Evolutionary conservation across 208 protist species (phyloP).

Genomic region (Acanthamoeba triangularis): DNA sequence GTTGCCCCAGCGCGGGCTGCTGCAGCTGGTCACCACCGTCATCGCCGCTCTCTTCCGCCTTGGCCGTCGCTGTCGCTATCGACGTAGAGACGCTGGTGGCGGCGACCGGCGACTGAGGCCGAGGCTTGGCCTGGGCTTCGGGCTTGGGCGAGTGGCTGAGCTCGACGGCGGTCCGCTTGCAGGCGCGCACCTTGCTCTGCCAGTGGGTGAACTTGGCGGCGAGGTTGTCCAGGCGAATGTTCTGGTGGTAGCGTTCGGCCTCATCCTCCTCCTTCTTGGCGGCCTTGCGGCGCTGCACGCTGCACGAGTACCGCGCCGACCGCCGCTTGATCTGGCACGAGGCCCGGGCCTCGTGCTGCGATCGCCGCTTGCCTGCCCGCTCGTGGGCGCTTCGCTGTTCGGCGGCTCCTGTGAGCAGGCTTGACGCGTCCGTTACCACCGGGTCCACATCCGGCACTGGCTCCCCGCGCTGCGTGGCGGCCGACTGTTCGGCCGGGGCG

Average conservation of each 20-base stretch:
- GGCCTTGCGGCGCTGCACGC: neutral
- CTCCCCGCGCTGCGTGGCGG: neutral
- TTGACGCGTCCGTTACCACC: too few species aligned
- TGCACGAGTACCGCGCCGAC: neutral
- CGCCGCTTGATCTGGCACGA: neutral
- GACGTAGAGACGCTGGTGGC: neutral
- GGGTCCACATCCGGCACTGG: too few species aligned
- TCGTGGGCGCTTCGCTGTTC: neutral
- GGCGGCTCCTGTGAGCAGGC: too few species aligned
- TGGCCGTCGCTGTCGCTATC: neutral
- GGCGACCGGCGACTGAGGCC: neutral
- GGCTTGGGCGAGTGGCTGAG: neutral
- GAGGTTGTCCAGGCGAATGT: slow-evolving; percentile 55
- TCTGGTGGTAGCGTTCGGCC: neutral
- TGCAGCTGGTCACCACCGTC: neutral
- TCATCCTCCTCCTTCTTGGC: neutral
- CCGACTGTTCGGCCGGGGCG: neutral
- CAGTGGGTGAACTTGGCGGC: neutral
- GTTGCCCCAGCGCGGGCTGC: neutral
- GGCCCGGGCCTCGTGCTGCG: neutral
- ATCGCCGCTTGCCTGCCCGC: too few species aligned
- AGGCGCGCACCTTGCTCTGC: neutral
- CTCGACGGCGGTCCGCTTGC: slow-evolving; percentile 16
- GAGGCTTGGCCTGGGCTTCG: too few species aligned
- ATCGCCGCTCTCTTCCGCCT: neutral